Percentiles rank a stretch among this genome's conserved stretches.
Conservation (phyloP, 208 protist species). For the Entamoeba invadens region DNA sequence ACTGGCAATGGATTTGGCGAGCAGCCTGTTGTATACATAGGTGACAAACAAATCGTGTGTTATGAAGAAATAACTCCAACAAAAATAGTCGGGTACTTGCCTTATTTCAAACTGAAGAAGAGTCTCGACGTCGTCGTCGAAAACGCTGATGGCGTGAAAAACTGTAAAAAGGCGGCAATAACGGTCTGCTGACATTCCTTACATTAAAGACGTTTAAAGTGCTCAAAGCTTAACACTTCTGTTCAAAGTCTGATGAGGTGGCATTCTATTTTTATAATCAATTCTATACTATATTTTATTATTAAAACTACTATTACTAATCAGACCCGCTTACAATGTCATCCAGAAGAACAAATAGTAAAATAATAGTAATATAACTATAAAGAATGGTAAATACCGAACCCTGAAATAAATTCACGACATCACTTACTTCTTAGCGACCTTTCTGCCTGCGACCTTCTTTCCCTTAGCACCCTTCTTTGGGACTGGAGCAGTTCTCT, state of each 20-base stretch:
- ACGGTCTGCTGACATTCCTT: no score
- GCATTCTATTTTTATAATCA: no score
- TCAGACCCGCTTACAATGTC: no score
- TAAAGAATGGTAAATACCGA: no score
- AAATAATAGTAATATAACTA: no score
- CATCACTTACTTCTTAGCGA: not conserved
- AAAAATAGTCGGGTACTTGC: not conserved
- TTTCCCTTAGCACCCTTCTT: not conserved
- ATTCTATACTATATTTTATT: no score
- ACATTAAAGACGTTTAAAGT: no score
- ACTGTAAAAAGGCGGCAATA: not conserved
- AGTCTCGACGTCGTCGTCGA: not conserved
- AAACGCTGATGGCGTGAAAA: not conserved
- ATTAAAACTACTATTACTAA: no score
- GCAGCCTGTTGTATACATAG: not conserved
- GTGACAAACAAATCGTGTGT: not conserved
- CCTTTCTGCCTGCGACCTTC: not conserved
- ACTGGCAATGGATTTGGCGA: not conserved
- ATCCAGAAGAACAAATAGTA: no score
- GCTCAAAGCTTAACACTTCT: no score
- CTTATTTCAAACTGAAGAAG: not conserved
- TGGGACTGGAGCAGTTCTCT: not conserved
- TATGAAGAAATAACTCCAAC: not conserved
- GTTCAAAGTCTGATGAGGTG: no score
- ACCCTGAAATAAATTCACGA: no score